These are phyloP conservation scores for Pichia sporocuriosa DNA, from an alignment of 805 yeast species.

Conservation along the genomic window DNA sequence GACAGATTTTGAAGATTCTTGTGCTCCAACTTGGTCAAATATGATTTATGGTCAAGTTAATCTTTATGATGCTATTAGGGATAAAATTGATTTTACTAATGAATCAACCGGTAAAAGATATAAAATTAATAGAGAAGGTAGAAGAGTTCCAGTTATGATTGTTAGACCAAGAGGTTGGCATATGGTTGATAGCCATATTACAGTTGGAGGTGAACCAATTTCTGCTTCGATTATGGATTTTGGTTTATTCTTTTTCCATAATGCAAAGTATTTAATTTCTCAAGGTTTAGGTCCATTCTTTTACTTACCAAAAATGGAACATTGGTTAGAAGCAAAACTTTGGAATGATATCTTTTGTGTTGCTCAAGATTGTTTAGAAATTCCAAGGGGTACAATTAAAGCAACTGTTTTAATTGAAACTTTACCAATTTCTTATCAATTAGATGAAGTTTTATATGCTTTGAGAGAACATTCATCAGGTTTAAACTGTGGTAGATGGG, in stretches of 20 bases:
- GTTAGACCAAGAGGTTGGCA: slow-evolving; percentile 91
- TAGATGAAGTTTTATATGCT: slow-evolving; percentile 77
- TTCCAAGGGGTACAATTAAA: slow-evolving; percentile 71
- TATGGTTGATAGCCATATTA: slow-evolving; percentile 64
- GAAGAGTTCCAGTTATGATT: slow-evolving; percentile 67
- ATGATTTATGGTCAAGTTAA: slow-evolving; percentile 78
- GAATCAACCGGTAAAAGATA: slow-evolving; percentile 33
- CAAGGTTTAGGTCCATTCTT: slow-evolving; percentile 77
- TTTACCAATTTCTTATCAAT: slow-evolving; percentile 78
- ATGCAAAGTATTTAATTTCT: slow-evolving; percentile 53
- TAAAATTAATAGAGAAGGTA: slow-evolving; percentile 37
- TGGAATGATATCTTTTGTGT: slow-evolving; percentile 79
- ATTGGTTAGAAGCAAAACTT: slow-evolving; percentile 71
- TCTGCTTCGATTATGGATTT: slow-evolving; percentile 75
- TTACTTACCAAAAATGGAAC: slow-evolving; percentile 82
- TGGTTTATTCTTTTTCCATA: slow-evolving; percentile 71
- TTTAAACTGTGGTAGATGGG: slow-evolving; percentile 87
- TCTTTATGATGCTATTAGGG: slow-evolving; percentile 68
- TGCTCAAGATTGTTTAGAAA: slow-evolving; percentile 62
- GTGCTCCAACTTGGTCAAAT: slow-evolving; percentile 79
- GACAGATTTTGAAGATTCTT: slow-evolving; percentile 83
- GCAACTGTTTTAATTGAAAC: slow-evolving; percentile 82
- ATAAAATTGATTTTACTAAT: slow-evolving; percentile 48
- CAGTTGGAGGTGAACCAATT: slow-evolving; percentile 69
- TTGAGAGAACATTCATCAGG: slow-evolving; percentile 74